Conservation (phyloP, 2,329 filamentous ascomycete species). For the Stemphylium beticola region DNA sequence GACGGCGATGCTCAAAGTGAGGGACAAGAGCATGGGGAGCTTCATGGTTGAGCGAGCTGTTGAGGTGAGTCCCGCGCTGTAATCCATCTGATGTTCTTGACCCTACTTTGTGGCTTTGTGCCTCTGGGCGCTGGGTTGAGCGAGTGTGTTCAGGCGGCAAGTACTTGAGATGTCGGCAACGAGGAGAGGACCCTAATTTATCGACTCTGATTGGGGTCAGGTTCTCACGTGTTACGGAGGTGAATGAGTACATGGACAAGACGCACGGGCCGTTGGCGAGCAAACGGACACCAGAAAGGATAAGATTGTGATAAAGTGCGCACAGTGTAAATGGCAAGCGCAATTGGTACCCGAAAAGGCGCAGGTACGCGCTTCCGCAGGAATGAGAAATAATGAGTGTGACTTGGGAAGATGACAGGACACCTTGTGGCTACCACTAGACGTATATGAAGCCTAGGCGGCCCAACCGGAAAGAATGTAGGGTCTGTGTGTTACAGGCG, state of each 20-base stretch:
- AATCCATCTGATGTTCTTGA: no score
- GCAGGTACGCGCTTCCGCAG: background rate
- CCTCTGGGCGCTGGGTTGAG: no score
- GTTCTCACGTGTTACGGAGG: no score
- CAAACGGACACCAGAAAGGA: background rate
- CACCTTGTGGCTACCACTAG: background rate
- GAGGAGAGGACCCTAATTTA: no score
- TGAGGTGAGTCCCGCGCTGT: background rate
- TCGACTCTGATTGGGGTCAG: no score
- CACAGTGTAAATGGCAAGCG: background rate
- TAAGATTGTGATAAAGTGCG: background rate
- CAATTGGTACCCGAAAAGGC: background rate
- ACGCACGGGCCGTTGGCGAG: background rate
- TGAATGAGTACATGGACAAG: background rate
- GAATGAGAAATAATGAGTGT: background rate
- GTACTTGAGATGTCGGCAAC: no score
- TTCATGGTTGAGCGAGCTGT: slow-evolving; percentile 5
- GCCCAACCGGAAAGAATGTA: slow-evolving; percentile 2
- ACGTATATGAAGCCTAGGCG: background rate
- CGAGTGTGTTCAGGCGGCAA: no score
- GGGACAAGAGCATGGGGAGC: background rate
- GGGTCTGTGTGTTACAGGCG: background rate
- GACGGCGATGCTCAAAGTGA: background rate
- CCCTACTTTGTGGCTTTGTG: no score
- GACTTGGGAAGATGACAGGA: background rate